Percentiles rank a stretch among this genome's conserved stretches.
These are phyloP conservation scores for Starmerella powellii DNA, from an alignment of 805 yeast species.

Conservation along the genomic window DNA sequence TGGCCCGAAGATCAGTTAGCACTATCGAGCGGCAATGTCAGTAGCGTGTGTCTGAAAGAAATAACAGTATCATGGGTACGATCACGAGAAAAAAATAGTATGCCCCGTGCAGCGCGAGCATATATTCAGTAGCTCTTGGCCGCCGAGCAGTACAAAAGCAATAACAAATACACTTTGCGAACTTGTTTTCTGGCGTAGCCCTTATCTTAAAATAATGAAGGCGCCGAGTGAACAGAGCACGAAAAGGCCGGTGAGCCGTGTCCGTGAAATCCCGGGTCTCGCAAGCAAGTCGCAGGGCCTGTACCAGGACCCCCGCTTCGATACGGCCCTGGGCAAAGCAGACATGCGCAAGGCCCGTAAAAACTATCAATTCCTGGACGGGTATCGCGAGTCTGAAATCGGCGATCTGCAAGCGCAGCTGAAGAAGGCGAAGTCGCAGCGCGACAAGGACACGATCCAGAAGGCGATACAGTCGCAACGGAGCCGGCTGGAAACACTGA, in stretches of 20 bases:
- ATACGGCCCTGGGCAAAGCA: conserved; percentile 77
- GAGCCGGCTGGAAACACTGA: conserved; percentile 46
- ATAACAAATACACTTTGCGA: too few species aligned
- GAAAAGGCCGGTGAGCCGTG: conserved; percentile 53
- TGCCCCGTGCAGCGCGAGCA: too few species aligned
- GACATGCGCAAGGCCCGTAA: conserved; percentile 55
- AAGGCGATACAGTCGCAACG: conserved; percentile 29
- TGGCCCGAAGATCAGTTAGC: background rate
- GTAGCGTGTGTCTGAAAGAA: too few species aligned
- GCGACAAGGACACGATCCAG: conserved; percentile 30
- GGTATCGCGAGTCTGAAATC: conserved; percentile 68
- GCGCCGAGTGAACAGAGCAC: conserved; percentile 77
- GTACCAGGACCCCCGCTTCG: conserved; percentile 79
- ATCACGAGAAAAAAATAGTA: too few species aligned
- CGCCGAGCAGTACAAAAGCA: too few species aligned
- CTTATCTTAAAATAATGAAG: too few species aligned
- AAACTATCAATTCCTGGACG: conserved; percentile 76
- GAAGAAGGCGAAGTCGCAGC: conserved; percentile 35
- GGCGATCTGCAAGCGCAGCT: conserved; percentile 43
- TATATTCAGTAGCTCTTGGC: too few species aligned
- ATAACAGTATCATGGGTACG: too few species aligned
- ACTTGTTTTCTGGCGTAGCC: too few species aligned
- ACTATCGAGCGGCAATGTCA: background rate
- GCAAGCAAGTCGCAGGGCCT: conserved; percentile 31
- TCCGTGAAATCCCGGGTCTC: conserved; percentile 52